These are phyloP conservation scores for Cercophora newfieldiana DNA, from an alignment of 495 filamentous ascomycete species.

Conservation along the genomic window DNA sequence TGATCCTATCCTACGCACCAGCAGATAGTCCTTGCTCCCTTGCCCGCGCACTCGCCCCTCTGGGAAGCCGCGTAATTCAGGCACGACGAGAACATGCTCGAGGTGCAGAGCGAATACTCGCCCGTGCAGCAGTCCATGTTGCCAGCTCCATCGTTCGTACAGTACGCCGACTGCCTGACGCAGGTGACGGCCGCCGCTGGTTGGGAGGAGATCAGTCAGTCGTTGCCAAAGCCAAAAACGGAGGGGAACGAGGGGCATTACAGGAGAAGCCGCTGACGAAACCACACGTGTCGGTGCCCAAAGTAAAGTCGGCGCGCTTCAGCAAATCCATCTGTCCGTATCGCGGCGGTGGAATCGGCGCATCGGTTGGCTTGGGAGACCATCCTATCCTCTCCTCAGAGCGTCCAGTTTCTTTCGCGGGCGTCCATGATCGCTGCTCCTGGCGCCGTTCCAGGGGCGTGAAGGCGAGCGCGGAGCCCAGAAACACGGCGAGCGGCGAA, in stretches of 20 bases:
- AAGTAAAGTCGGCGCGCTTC: slow-evolving; percentile 3
- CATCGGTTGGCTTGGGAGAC: slow-evolving; percentile 17
- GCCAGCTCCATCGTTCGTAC: slow-evolving; percentile 18
- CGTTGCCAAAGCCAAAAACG: not conserved
- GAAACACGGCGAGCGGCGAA: not conserved
- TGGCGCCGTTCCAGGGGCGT: slow-evolving; percentile 1
- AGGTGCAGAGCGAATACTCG: slow-evolving; percentile 12
- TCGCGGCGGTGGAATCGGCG: not conserved
- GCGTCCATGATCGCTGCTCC: slow-evolving; percentile 14
- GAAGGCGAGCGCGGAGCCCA: slow-evolving; percentile 11
- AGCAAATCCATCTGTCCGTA: slow-evolving; percentile 19
- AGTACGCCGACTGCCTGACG: slow-evolving; percentile 13
- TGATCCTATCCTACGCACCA: slow-evolving; percentile 6
- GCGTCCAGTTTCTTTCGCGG: slow-evolving; percentile 14
- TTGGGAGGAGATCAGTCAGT: not conserved
- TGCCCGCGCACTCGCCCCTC: not conserved
- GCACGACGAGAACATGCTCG: slow-evolving; percentile 20
- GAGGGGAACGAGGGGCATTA: not conserved
- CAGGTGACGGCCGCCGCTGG: slow-evolving; percentile 16
- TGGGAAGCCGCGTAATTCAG: slow-evolving; percentile 16
- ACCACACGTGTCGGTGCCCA: slow-evolving; percentile 17
- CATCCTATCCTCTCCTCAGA: slow-evolving; percentile 13
- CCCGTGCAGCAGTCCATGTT: slow-evolving; percentile 24
- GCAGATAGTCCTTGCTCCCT: slow-evolving; percentile 16
- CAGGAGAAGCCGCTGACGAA: slow-evolving; percentile 12